These are phyloP conservation scores for Pelargonium citronellum DNA, from an alignment of 441 rosid species.

Conservation along the genomic window DNA sequence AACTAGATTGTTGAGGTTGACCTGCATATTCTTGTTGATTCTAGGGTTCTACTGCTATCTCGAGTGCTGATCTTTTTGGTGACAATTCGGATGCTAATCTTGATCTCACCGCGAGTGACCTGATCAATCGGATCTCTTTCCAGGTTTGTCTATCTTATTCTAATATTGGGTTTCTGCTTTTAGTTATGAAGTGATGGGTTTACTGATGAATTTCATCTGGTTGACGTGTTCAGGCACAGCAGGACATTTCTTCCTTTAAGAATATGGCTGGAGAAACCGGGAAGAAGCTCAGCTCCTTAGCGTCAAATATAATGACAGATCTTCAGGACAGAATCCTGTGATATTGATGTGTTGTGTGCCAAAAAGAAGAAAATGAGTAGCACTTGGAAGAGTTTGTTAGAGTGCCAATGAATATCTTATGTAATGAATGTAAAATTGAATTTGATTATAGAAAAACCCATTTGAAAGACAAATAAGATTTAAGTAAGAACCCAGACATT, in stretches of 20 bases:
- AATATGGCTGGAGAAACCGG: constrained; percentile 90
- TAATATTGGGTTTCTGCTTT: too few species aligned
- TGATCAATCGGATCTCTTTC: constrained; percentile 26
- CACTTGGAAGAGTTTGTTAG: constrained; percentile 15
- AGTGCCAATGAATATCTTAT: constrained; percentile 22
- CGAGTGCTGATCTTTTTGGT: constrained; percentile 31
- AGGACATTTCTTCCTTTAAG: constrained; percentile 77
- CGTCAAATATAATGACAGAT: constrained; percentile 68
- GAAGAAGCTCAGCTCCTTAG: constrained; percentile 73
- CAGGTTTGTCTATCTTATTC: constrained; percentile 16
- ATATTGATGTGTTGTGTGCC: constrained; percentile 8
- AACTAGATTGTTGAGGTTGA: background rate
- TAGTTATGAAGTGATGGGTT: background rate
- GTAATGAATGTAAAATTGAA: constrained; percentile 37
- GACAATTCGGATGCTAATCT: constrained; percentile 19
- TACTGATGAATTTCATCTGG: background rate
- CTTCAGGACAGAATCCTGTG: constrained; percentile 86
- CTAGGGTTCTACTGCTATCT: constrained; percentile 33
- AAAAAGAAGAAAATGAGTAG: background rate
- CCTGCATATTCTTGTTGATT: constrained; percentile 1
- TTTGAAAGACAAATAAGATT: constrained; percentile 26
- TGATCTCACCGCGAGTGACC: constrained; percentile 29
- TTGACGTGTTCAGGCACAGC: constrained; percentile 67
- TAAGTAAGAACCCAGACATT: background rate
- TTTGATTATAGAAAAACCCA: constrained; percentile 24